phyloP scores from a whole-genome alignment of 2,329 filamentous ascomycete species.

The Fusarium sp. region DNA sequence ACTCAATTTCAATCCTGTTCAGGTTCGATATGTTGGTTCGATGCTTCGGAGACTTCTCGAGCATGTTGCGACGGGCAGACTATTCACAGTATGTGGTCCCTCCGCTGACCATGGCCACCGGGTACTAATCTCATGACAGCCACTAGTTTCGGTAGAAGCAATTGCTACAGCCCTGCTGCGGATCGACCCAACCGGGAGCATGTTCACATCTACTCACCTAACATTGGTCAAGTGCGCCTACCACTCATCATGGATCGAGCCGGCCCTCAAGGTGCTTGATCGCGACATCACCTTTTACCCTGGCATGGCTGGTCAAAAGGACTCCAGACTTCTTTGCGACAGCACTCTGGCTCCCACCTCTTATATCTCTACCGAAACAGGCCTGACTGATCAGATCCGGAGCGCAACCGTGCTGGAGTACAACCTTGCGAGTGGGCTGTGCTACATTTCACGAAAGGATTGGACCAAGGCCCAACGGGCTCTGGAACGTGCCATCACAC shows the following conservation, averaged over 20 bases:
- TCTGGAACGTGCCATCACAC: conserved; percentile 74
- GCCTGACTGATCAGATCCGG: conserved; percentile 67
- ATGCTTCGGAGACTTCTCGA: conserved; percentile 59
- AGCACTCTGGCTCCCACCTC: conserved; percentile 57
- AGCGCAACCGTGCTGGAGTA: conserved; percentile 72
- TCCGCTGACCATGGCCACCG: conserved; percentile 14
- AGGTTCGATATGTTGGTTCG: conserved; percentile 64
- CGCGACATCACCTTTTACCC: conserved; percentile 76
- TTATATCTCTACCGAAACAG: conserved; percentile 71
- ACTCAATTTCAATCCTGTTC: conserved; percentile 60
- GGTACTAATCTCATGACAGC: conserved; percentile 49
- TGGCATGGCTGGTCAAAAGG: conserved; percentile 52
- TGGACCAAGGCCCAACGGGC: conserved; percentile 74
- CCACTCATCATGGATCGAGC: conserved; percentile 63
- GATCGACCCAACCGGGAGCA: conserved; percentile 74
- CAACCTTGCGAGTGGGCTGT: conserved; percentile 72
- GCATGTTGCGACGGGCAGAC: conserved; percentile 51
- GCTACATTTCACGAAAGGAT: conserved; percentile 69
- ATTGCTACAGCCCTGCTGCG: conserved; percentile 68
- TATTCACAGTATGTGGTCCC: conserved; percentile 55
- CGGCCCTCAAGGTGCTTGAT: conserved; percentile 71
- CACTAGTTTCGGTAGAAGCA: conserved; percentile 59
- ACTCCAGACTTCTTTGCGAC: conserved; percentile 59
- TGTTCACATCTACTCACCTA: conserved; percentile 75
- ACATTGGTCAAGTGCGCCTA: conserved; percentile 69